phyloP scores from a whole-genome alignment of 2,329 filamentous ascomycete genomes.

The Ophiocordyceps camponoti-floridani region DNA sequence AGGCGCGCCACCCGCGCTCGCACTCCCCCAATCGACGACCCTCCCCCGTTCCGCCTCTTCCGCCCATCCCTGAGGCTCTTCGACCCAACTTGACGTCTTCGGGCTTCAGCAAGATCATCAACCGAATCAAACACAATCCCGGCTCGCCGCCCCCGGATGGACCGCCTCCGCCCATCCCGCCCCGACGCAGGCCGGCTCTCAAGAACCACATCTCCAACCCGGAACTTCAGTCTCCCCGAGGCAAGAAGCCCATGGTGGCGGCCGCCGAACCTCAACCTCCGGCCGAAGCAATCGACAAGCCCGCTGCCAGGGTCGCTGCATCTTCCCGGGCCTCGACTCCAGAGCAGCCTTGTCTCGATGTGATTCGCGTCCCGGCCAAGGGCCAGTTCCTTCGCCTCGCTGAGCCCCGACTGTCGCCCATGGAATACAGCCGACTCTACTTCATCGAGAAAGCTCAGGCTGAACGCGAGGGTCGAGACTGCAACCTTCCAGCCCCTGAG shows the following conservation, averaged over 20 bases:
- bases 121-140: conserved; percentile 8
- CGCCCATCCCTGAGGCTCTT: conserved; percentile 14
- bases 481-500: conserved; percentile 12
- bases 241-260: neutral
- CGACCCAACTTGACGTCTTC: conserved; percentile 8
- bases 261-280: neutral
- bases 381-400: conserved; percentile 4
- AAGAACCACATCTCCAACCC: neutral
- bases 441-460: conserved; percentile 14
- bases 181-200: neutral
- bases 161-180: neutral
- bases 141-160: neutral
- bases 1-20: conserved; percentile 2
- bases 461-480: conserved; percentile 8
- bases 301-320: neutral
- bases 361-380: neutral
- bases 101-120: conserved; percentile 11
- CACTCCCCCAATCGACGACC: conserved; percentile 2
- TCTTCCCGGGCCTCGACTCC: neutral
- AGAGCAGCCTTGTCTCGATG: neutral
- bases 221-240: neutral
- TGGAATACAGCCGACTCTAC: conserved; percentile 20
- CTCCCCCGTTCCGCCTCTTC: conserved; percentile 11
- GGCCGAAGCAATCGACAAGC: neutral
- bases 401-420: conserved; percentile 17